phyloP scores from a whole-genome alignment of 2,329 filamentous ascomycete genomes.

The Fusarium euwallaceae region DNA sequence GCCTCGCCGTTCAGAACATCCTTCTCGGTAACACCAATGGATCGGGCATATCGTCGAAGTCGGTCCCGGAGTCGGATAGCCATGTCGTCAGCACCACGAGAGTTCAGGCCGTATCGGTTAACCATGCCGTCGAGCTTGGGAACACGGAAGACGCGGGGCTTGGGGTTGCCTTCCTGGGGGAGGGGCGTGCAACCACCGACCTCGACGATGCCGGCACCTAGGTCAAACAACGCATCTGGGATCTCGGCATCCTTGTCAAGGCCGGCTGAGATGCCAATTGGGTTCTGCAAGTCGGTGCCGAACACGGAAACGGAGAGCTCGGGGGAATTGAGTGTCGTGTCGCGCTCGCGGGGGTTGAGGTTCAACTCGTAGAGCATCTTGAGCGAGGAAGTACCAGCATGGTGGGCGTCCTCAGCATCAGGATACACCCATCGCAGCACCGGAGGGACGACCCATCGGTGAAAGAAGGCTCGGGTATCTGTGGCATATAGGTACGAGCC shows the following conservation, averaged over 20 bases:
- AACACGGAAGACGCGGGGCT: constrained; percentile 88
- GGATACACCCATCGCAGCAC: constrained; percentile 75
- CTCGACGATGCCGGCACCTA: constrained; percentile 90
- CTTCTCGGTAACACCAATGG: constrained; percentile 77
- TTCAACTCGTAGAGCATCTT: constrained; percentile 80
- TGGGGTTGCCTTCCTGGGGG: constrained; percentile 90
- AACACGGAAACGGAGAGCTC: constrained; percentile 71
- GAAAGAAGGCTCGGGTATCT: constrained; percentile 78
- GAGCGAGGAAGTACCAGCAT: constrained; percentile 78
- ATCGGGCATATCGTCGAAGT: constrained; percentile 81
- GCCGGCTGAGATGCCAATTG: constrained; percentile 93
- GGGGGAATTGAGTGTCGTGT: constrained; percentile 52
- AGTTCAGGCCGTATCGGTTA: constrained; percentile 97
- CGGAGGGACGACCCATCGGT: constrained; percentile 76
- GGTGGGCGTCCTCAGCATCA: constrained; percentile 93
- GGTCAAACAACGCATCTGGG: constrained; percentile 83
- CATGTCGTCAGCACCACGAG: constrained; percentile 87
- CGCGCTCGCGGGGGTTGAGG: constrained; percentile 86
- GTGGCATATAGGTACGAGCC: constrained; percentile 77
- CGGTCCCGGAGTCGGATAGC: constrained; percentile 83
- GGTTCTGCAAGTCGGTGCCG: constrained; percentile 82
- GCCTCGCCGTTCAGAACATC: constrained; percentile 83
- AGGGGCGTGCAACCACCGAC: constrained; percentile 90
- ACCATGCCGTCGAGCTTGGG: constrained; percentile 88
- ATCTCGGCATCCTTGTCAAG: constrained; percentile 96